Base-by-base conservation (phyloP, 345 rosid species). In the Eucalyptus camaldulensis region DNA sequence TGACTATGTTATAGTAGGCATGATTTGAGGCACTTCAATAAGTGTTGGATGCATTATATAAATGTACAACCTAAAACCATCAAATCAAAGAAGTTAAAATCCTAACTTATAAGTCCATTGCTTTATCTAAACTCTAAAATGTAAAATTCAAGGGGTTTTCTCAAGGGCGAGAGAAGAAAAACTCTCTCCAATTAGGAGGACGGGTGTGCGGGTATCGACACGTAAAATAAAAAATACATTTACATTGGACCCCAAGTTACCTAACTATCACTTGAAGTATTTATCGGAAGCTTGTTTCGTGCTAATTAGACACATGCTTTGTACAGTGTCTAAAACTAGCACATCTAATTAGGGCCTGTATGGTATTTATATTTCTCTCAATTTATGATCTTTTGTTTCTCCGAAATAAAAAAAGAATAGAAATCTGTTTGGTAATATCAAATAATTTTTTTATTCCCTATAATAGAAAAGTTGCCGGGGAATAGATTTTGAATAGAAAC, bases 191-290 rank as follows among this genome's bases (percentile, higher is more conserved):
- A 53, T 53, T 53, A 1, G 1, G 24, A 53, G 10, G 2, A 8
- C 0, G 0, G 0, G 0, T 19, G 2, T 19, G 2, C 1, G 0
- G 1, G 0, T 19, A 53, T 53, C 0, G 1, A 4, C 5, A 19
- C 0, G 0, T 53, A 53, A 53, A 53, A 53, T 19, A 19, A 19
- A 8, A 19, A 53, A 53, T 53, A 0, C 24, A 53, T 53, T 53
- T 53, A 53, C 2, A 8, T 0, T 1, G 5, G 24, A 8, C 58
- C 0, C 0, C 4, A 0, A 19, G 58, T 19, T 19, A 53, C 0
- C 10, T 1, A 0, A 53, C 58, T 53, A 53, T 8, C 10, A 8
- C 9, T 1, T 8, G 25, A 53, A 53, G 25, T 53, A 8, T 8
- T 0, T 53, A 53, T 53, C 1, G 1, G 1, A 21, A 53, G 10